Evolutionary conservation across 2,329 filamentous ascomycete species (phyloP), one percentile per base, ranked within the genome.

Genomic region (Monilinia fructigena): DNA sequence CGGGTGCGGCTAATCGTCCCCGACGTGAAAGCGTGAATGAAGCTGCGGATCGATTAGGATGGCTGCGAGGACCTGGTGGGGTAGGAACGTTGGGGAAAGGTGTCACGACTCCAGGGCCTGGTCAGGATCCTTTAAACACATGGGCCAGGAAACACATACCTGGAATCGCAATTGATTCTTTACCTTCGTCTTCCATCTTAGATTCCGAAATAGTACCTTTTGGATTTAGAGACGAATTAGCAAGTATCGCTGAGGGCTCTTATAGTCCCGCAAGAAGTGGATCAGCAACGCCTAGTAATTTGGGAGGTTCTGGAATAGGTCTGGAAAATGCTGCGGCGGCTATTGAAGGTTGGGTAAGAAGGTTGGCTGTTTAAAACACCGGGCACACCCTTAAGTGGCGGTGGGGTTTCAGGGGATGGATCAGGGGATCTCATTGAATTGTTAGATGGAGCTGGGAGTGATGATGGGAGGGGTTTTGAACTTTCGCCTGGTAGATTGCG

Each of bases 271-370:
- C 54, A 8, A 38, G 59, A 10, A 70, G 74, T 69, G 81, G 14
- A 72, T 62, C 65, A 23, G 58, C 78, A 6, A 77, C 79, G n/a
- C 78, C 79, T 59, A 81, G 83, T 56, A 82, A 83, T 18, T 82
- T 78, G 3, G 81, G 84, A 1, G 62, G 65, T 20, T 64, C 52
- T 26, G 76, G 79, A 8, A 78, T 79, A 1, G 79, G 82, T 10
- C 80, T 98, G 3, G 93, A 97, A 73, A 91, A 93, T 70, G 89
- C 96, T 12, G 93, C 93, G 1, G 90, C 92, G 7, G 89, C 90
- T 2, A 88, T 98, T 40, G 95, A 98, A 78, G 90, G 89, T 1
- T 99, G 95, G 93, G 82, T 98, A 67, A 84, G 93, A 68, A 92
- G 92, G 69, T 88, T 96, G 48, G 92, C 92, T 68, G 81, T 84